Conservation (phyloP, 2,329 filamentous ascomycete genomes). For the Tolypocladium inflatum region DNA sequence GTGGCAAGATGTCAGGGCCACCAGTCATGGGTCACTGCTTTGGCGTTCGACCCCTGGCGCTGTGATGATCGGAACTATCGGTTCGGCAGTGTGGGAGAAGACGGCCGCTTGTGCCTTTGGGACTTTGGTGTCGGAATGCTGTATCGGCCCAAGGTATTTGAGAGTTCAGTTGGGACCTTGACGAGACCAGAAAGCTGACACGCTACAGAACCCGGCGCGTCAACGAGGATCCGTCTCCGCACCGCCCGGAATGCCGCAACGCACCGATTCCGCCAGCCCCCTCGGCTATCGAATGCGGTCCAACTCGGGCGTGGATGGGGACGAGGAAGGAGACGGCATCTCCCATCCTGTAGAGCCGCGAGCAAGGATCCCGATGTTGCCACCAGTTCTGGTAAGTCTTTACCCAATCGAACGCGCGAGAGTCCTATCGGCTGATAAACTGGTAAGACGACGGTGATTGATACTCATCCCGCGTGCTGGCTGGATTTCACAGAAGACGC, state of each 20-base stretch:
- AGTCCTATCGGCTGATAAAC: neutral
- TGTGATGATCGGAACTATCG: slow-evolving; percentile 94
- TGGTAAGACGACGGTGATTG: slow-evolving; percentile 64
- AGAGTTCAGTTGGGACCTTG: neutral
- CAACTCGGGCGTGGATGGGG: slow-evolving; percentile 54
- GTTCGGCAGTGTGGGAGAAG: slow-evolving; percentile 92
- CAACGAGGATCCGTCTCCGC: slow-evolving; percentile 46
- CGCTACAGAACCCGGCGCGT: slow-evolving; percentile 11
- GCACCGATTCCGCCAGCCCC: slow-evolving; percentile 54
- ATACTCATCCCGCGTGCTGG: slow-evolving; percentile 81
- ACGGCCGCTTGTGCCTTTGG: slow-evolving; percentile 85
- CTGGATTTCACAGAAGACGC: slow-evolving; percentile 88
- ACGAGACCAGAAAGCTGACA: neutral
- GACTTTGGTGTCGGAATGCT: slow-evolving; percentile 98
- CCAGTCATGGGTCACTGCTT: slow-evolving; percentile 87
- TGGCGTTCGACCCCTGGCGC: slow-evolving; percentile 94
- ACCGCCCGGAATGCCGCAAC: slow-evolving; percentile 36
- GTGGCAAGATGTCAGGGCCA: slow-evolving; percentile 92
- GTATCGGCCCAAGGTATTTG: slow-evolving; percentile 62
- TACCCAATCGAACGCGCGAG: neutral
- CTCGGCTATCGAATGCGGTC: slow-evolving; percentile 53
- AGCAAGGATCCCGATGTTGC: slow-evolving; percentile 72
- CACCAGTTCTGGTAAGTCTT: slow-evolving; percentile 71
- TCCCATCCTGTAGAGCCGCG: slow-evolving; percentile 80
- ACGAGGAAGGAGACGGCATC: slow-evolving; percentile 48